phyloP scores from a whole-genome alignment of 495 filamentous ascomycete species.

The Penicillium antarcticum region DNA sequence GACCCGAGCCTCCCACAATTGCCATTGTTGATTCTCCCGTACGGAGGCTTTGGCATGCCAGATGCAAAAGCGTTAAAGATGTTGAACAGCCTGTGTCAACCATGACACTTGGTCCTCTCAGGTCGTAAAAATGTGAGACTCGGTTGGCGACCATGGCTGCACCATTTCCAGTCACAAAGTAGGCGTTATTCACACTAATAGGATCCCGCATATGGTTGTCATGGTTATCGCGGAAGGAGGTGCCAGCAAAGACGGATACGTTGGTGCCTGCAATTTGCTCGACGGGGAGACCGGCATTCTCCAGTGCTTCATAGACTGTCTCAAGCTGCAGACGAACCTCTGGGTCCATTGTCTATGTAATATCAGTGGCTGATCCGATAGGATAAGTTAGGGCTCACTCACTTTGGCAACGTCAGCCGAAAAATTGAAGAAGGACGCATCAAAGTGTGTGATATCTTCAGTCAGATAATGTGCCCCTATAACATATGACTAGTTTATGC shows the following conservation, averaged over 20 bases:
- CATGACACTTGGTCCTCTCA: constrained; percentile 40
- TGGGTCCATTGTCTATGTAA: background rate
- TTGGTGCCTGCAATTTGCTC: background rate
- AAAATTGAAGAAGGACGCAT: background rate
- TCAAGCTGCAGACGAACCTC: background rate
- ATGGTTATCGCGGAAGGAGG: background rate
- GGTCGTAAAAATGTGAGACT: constrained; percentile 47
- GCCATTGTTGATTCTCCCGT: constrained; percentile 28
- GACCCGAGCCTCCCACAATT: constrained; percentile 16
- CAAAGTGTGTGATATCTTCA: background rate
- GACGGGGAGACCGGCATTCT: background rate
- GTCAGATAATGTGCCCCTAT: background rate
- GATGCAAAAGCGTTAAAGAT: constrained; percentile 40
- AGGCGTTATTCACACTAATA: background rate
- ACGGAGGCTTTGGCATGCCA: constrained; percentile 35
- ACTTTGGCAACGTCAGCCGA: background rate
- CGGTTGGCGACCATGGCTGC: constrained; percentile 43
- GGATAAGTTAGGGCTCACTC: background rate
- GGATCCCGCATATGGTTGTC: background rate
- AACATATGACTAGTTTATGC: background rate
- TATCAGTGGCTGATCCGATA: background rate
- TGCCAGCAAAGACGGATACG: background rate
- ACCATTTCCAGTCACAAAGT: constrained; percentile 8
- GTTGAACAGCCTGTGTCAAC: constrained; percentile 46
- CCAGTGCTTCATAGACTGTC: background rate